Base-by-base conservation (phyloP, 1,139 yeast genomes). In the Scheffersomyces titani region DNA sequence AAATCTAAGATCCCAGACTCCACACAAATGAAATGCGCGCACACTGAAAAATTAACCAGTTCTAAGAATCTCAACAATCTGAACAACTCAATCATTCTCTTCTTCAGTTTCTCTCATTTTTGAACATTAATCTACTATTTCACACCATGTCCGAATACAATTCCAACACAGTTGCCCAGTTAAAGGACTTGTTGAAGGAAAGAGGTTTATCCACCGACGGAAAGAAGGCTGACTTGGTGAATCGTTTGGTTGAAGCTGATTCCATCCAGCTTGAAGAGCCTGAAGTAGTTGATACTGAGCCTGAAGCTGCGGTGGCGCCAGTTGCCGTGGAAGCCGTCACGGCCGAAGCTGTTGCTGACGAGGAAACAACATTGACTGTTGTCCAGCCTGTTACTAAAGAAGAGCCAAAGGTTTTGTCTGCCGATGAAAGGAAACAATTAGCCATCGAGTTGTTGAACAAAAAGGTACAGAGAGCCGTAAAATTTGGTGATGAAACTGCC, bases 151-250 rank as follows among this genome's bases (percentile, higher is more conserved):
- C 87, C 18, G 86, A 84, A 49, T 89, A 87, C 72, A 70, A 86
- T 47, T 72, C 84, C 56, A 84, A 80, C 65, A 93, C 97, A 44
- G 98, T 92, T 52, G 87, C 89, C 47, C 97, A 92, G 76, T 83
- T 93, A 72, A 92, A 90, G 71, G 97, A 90, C 61, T 65, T 85
- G 56, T 83, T 94, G 66, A 88, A 89, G 65, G 75, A 80, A 51
- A 85, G 87, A 63, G 90, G 88, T 1, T 81, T 94, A 57, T 71
- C 96, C 4, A 77, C 82, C 6, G 85, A 88, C 50, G 99, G 99
- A 24, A 88, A 92, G 66, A 94, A 93, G 73, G 88, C 89, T 50
- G 97, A 92, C 57, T 81, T 93, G 64, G 81, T 93, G 55, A 85
- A 85, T 50, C 85, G 98, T 63, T 81, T 93, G 60, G 74, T 71